Conservation (phyloP, 2,329 filamentous ascomycete species). For the Tolypocladium amazonense region DNA sequence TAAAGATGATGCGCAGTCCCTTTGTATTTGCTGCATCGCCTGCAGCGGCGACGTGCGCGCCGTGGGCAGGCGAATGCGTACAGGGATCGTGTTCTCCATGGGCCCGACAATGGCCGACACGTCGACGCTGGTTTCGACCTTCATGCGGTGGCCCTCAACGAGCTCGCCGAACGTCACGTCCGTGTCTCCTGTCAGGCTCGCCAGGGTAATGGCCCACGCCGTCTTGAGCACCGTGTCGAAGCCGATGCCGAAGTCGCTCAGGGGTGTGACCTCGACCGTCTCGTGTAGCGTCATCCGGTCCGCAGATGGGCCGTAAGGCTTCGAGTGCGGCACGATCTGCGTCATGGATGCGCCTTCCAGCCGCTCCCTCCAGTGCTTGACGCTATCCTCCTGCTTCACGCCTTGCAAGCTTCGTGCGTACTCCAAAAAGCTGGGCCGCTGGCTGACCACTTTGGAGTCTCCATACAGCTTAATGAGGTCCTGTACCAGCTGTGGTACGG, state of each 20-base stretch:
- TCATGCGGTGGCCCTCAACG: slow-evolving; percentile 34
- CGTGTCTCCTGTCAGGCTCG: slow-evolving; percentile 32
- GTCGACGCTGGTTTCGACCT: slow-evolving; percentile 40
- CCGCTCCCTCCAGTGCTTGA: slow-evolving; percentile 34
- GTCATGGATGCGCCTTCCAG: slow-evolving; percentile 37
- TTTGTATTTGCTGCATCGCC: slow-evolving; percentile 36
- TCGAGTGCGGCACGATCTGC: slow-evolving; percentile 29
- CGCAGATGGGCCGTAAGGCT: slow-evolving; percentile 26
- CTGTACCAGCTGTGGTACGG: slow-evolving; percentile 33
- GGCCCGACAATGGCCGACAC: slow-evolving; percentile 39
- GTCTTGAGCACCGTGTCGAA: slow-evolving; percentile 45
- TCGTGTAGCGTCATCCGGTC: slow-evolving; percentile 28
- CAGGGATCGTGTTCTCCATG: slow-evolving; percentile 34
- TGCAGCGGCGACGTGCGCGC: slow-evolving; percentile 33
- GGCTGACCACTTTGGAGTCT: slow-evolving; percentile 19
- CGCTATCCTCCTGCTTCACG: slow-evolving; percentile 24
- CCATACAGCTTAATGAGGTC: slow-evolving; percentile 38
- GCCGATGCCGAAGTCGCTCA: slow-evolving; percentile 32
- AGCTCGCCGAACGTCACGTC: slow-evolving; percentile 49
- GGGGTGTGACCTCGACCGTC: slow-evolving; percentile 27
- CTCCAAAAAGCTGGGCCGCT: slow-evolving; percentile 35
- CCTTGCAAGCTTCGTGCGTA: slow-evolving; percentile 30
- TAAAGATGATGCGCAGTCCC: slow-evolving; percentile 34
- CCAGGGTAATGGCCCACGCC: slow-evolving; percentile 46
- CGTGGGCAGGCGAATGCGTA: slow-evolving; percentile 35